phyloP scores from a whole-genome alignment of 1,284 basidiomycete species.

The Exobasidium cylindrosporum region DNA sequence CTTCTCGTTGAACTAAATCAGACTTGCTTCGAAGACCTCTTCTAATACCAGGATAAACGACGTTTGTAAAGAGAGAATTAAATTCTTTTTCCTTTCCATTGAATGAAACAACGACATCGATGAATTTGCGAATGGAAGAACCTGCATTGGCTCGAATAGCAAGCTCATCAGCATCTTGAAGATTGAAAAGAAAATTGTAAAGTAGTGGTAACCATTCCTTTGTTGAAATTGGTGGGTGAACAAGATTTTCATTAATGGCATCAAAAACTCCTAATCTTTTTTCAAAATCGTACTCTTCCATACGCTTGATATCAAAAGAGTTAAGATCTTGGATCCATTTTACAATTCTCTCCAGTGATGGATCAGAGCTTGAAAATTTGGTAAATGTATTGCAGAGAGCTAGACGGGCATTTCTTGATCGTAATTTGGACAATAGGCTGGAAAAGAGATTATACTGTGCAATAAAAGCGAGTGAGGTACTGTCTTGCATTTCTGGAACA shows the following conservation, averaged over 20 bases:
- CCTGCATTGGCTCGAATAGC: conserved; percentile 81
- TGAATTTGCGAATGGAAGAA: conserved; percentile 72
- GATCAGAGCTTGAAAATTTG: conserved; percentile 40
- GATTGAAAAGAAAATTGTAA: conserved; percentile 78
- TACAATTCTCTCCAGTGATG: conserved; percentile 26
- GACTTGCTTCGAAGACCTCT: conserved; percentile 74
- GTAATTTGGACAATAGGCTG: conserved; percentile 41
- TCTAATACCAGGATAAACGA: conserved; percentile 78
- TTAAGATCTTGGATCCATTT: conserved; percentile 63
- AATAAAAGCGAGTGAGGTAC: conserved; percentile 28
- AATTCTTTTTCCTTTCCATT: conserved; percentile 10
- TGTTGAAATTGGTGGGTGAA: conserved; percentile 56
- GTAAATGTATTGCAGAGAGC: conserved; percentile 38
- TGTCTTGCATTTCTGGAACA: conserved; percentile 64
- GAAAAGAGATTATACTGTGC: conserved; percentile 41
- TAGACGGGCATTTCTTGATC: conserved; percentile 29
- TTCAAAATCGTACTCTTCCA: conserved; percentile 93
- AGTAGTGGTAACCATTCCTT: conserved; percentile 79
- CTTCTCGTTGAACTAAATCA: conserved; percentile 84
- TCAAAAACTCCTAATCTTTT: conserved; percentile 76
- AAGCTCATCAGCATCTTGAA: conserved; percentile 85
- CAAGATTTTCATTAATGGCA: conserved; percentile 66
- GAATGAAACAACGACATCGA: conserved; percentile 58
- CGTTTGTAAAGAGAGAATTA: conserved; percentile 62
- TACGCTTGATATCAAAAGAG: conserved; percentile 73